A percentile compares a stretch with the other conserved stretches of the same genome.
Evolutionary conservation across 805 yeast genomes (phyloP).

Genomic region (Kluyveromyces dobzhanskii): DNA sequence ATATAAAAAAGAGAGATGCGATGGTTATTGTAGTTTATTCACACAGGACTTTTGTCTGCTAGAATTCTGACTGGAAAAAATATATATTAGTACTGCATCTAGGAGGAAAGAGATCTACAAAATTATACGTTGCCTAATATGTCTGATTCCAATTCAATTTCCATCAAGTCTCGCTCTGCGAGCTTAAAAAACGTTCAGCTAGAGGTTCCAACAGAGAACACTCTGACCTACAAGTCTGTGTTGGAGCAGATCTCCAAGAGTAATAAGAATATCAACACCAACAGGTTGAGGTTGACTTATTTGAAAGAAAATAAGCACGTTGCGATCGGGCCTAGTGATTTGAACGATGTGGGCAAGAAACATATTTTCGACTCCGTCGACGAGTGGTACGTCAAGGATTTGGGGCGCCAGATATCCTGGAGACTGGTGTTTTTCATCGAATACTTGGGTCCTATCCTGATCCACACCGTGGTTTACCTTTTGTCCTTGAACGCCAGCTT

Average conservation of each 20-base stretch:
- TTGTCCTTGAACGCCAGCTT: conserved; percentile 17
- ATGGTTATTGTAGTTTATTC: too few relatives aligned
- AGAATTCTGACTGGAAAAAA: too few relatives aligned
- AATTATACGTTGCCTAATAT: neutral
- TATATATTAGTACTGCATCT: too few relatives aligned
- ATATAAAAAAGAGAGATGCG: too few relatives aligned
- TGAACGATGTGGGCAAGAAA: conserved; percentile 14
- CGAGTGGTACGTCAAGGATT: conserved; percentile 64
- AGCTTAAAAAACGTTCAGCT: conserved; percentile 41
- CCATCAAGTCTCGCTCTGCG: conserved; percentile 55
- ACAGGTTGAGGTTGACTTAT: conserved; percentile 51
- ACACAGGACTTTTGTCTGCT: too few relatives aligned
- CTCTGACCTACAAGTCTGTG: conserved; percentile 37
- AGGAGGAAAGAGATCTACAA: too few relatives aligned
- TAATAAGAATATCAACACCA: conserved; percentile 35
- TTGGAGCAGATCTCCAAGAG: conserved; percentile 35
- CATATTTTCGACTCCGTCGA: conserved; percentile 31
- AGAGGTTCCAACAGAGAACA: conserved; percentile 24
- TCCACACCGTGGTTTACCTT: conserved; percentile 64
- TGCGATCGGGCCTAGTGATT: conserved; percentile 14
- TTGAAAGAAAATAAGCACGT: conserved; percentile 27
- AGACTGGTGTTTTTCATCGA: conserved; percentile 81
- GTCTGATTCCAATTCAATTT: conserved; percentile 21
- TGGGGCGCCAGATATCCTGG: conserved; percentile 93
- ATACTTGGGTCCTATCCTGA: conserved; percentile 79